Conservation (phyloP, 352 stramenopile genomes). For the Pythium phragmitis region DNA sequence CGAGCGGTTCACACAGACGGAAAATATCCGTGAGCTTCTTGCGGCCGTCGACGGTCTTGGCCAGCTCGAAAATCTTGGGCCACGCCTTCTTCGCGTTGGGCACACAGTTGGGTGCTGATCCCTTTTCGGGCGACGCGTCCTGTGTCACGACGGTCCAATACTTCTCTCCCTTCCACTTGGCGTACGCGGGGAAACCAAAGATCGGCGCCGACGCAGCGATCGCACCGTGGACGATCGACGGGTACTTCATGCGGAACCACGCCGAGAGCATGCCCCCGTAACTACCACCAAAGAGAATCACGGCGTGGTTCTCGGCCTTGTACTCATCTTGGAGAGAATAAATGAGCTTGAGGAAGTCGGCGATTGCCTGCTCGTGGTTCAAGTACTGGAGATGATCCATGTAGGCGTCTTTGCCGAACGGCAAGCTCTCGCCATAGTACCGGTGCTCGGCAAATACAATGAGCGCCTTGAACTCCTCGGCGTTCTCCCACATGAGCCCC, state of each 20-base stretch:
- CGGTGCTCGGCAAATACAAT: conserved; percentile 71
- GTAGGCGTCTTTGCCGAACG: conserved; percentile 35
- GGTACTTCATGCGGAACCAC: conserved; percentile 97
- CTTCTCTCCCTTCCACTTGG: conserved; percentile 59
- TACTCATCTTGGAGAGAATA: conserved; percentile 79
- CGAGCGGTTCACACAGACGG: conserved; percentile 62
- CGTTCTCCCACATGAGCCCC: conserved; percentile 74
- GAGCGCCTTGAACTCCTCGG: conserved; percentile 51
- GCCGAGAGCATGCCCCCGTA: conserved; percentile 95
- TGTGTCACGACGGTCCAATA: conserved; percentile 85
- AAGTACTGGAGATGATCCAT: conserved; percentile 1
- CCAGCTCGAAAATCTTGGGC: conserved; percentile 70
- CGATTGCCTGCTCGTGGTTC: background rate
- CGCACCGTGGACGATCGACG: conserved; percentile 86
- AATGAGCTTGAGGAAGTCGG: background rate
- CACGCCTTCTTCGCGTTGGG: conserved; percentile 83
- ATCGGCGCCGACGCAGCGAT: conserved; percentile 95
- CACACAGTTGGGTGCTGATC: conserved; percentile 73
- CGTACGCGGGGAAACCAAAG: conserved; percentile 80
- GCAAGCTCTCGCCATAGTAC: conserved; percentile 1
- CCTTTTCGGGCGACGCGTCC: conserved; percentile 66
- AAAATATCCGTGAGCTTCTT: conserved; percentile 61
- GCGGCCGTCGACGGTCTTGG: conserved; percentile 54
- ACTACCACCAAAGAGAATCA: conserved; percentile 95
- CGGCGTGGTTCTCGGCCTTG: conserved; percentile 65